Percentiles rank a stretch among this genome's conserved stretches.
Conservation (phyloP, 2,329 filamentous ascomycete genomes). For the Aaosphaeria pasadenensis region DNA sequence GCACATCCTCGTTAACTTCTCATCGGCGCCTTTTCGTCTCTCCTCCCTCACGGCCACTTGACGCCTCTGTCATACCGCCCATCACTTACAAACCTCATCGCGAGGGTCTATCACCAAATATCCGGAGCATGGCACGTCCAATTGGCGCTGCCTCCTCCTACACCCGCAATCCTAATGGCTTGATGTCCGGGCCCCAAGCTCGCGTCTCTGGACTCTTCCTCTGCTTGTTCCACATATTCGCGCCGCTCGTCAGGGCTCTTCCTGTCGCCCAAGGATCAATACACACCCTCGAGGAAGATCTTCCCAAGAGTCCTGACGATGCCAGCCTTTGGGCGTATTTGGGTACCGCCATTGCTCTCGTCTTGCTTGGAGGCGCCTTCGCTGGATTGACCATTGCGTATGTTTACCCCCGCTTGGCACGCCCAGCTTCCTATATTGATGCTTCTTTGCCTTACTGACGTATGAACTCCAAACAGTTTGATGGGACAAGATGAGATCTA, state of each 20-base stretch:
- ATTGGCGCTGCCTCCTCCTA: conserved; percentile 18
- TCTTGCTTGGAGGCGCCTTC: conserved; percentile 87
- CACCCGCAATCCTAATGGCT: conserved; percentile 26
- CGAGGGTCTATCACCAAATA: no score
- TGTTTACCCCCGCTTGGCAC: conserved; percentile 31
- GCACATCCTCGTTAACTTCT: no score
- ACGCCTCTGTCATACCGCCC: no score
- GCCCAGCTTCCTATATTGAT: not conserved
- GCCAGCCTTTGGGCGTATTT: conserved; percentile 78
- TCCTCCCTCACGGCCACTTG: no score
- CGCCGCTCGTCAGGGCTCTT: conserved; percentile 31
- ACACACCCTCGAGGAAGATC: conserved; percentile 20
- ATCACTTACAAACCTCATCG: no score
- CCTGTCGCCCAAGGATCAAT: conserved; percentile 26
- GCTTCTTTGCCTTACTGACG: conserved; percentile 22
- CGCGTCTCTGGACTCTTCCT: conserved; percentile 25
- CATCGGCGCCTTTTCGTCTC: no score
- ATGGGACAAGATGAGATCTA: conserved; percentile 91
- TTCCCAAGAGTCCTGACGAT: conserved; percentile 46
- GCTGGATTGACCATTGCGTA: conserved; percentile 88
- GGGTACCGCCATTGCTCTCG: conserved; percentile 72
- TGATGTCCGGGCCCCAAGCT: conserved; percentile 14
- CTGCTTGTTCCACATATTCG: conserved; percentile 28
- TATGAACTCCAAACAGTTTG: conserved; percentile 37
- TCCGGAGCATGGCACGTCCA: conserved; percentile 18